Evolutionary conservation across 306 rosid species (phyloP), one percentile per base, ranked within the genome.

Genomic region (Aeschynomene evenia): DNA sequence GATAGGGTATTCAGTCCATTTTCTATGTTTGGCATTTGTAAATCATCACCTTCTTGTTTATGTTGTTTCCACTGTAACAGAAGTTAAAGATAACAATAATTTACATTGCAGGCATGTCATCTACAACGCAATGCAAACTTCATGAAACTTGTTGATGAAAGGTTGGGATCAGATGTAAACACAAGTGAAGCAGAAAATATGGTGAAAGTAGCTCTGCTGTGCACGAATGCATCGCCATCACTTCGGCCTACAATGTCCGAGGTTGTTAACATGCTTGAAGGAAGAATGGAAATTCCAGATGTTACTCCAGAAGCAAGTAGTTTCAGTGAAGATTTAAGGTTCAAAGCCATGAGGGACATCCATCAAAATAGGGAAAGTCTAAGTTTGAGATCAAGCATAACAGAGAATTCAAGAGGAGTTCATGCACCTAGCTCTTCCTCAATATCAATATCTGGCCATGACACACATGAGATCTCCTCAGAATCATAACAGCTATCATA

Each of bases 191-290:
- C 79, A 9, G 54, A 63, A 23, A 66, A 36, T 57, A 34, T 78
- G 85, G 40, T 82, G 46, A 85, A 85, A 80, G 84, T 83, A 29
- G 93, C 91, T 66, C 67, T 89, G 0, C 40, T 81, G 6, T 87
- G 96, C 79, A 80, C 88, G 0, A 63, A 80, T 64, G 39, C 69
- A 16, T 78, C 91, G 0, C 85, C 91, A 0, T 83, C 84, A 2
- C 63, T 76, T 23, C 72, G 93, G 66, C 93, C 93, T 23, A 36
- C 66, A 13, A 89, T 89, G 88, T 86, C 96, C 8, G 81, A 74
- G 60, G 92, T 81, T 69, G 85, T 82, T 55, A 82, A 80, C 77
- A 89, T 89, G 92, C 92, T 89, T 2, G 85, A 84, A 80, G 89
- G 85, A 46, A 71, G 58, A 68, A 59, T 46, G 4, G 22, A 19